Base-by-base conservation (phyloP, 495 filamentous ascomycete species). In the Glonium stellatum region DNA sequence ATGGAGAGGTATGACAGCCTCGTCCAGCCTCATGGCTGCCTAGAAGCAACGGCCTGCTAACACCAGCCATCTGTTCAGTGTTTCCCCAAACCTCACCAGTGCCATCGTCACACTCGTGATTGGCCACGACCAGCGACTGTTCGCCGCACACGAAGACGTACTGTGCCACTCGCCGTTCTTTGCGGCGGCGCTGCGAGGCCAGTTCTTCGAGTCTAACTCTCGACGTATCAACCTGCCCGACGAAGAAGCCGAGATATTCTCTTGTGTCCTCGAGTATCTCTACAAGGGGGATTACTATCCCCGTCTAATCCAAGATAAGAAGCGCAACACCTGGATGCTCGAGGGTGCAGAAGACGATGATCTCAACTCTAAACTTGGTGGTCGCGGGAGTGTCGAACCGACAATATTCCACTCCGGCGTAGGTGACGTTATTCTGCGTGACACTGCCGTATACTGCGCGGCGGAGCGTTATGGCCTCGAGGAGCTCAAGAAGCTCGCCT, bases 261-360 rank as follows among this genome's bases (percentile, higher is more conserved):
- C 90, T 27, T 90, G 87, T 19, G 78, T 97, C 18, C 83, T 97
- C 52, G 91, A 96, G 70, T 96, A 87, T 67, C 84, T 96, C 59
- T 96, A 97, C 81, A 91, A 92, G 79, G 90, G 88, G 63, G 91
- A 96, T 71, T 97, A 97, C 73, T 92, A 86, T 59, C 91, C 74
- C 50, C 65, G 70, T 18, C 68, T 76, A 19, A 65, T 67, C 59
- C 70, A 67, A 63, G 72, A 76, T 62, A 74, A 74, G 64, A 67
- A 69, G 52, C 64, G 71, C 13, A 61, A 69, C 19, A 70, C 58
- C 55, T 76, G 73, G 73, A 58, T 63, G 35, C 71, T 76, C 39
- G 71, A 75, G 54, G 65, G 69, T 39, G 60, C 65, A 12, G 58
- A 34, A 42, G 62, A 65, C 34, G 62, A 56, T 19, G 66, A 61